Base-by-base conservation (phyloP, 805 yeast genomes). In the Yamadazyma philogaea region DNA sequence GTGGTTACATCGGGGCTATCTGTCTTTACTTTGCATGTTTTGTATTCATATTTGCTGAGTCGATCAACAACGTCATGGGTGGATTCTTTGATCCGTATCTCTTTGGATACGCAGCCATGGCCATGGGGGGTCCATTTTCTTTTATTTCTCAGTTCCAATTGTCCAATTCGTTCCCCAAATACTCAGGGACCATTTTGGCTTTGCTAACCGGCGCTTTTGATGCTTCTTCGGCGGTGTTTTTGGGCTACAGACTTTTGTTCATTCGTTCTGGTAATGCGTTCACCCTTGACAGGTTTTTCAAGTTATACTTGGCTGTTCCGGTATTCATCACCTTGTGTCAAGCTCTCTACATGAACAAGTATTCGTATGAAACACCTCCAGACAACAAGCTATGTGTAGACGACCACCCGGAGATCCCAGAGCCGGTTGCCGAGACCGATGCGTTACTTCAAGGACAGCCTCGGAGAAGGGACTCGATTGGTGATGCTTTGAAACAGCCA, bases 171-270 rank as follows among this genome's bases (percentile, higher is more conserved):
- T 77, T 77, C 57, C 82, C 82, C 2, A 63, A 67, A 38, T 68
- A 68, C 39, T 72, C 78, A 15, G 82, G 82, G 6, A 59, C 74
- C 11, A 66, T 77, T 16, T 63, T 77, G 50, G 81, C 81, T 17
- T 59, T 77, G 33, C 55, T 77, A 43, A 76, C 81, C 1, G 82
- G 82, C 14, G 81, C 82, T 0, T 77, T 77, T 47, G 82, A 77
- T 57, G 75, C 82, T 7, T 75, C 81, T 2, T 72, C 78, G 7
- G 81, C 81, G 1, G 70, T 77, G 14, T 77, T 77, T 52, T 61
- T 77, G 53, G 36, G 75, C 36, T 77, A 76, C 61, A 69, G 69
- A 40, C 50, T 69, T 16, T 43, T 69, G 24, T 77, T 72, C 58
- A 50, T 54, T 34, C 52, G 47, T 12, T 51, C 67, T 12, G 50